Base-by-base conservation (phyloP, 2,329 filamentous ascomycete species). In the Rhytidhysteron rufulum region DNA sequence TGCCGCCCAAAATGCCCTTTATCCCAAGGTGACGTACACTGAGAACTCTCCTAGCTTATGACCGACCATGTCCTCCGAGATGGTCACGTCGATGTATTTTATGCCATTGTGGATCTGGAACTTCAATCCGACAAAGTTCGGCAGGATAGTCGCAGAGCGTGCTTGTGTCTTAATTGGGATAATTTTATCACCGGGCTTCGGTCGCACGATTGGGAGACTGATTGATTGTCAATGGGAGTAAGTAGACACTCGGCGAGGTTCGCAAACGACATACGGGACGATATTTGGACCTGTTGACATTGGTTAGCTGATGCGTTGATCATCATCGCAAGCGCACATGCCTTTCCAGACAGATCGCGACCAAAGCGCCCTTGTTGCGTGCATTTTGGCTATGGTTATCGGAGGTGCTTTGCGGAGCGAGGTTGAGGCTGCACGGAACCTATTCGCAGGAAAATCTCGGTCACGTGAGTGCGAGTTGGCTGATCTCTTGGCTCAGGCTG, bases 51-150 rank as follows among this genome's bases (percentile, higher is more conserved):
- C 90, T 53, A 96, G 75, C 71, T 95, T 96, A 68, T 93, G 86
- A 39, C 90, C 90, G 36, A 96, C 90, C 90, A 96, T 96, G 59
- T 95, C 87, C 65, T 95, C 90, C 13, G 89, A 95, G 48, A 96
- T 86, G 50, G 75, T 77, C 40, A 95, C 77, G 53, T 93, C 86
- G 54, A 84, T 71, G 67, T 95, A 95, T 22, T 78, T 78, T 72
- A 93, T 95, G 58, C 90, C 90, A 65, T 95, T 95, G 72, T 96
- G 85, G 44, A 96, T 80, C 67, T 90, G 85, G 67, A 96, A 96
- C 63, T 82, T 83, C 56, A 95, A 72, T 11, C 89, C 89, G 39
- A 96, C 88, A 63, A 95, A 95, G 68, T 86, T 94, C 48, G 90
- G 90, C 41, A 95, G 77, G 56, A 96, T 93, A 5, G 89, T 95